Base-by-base conservation (phyloP, 78 protist species). In the Polysphondylium violaceum region DNA sequence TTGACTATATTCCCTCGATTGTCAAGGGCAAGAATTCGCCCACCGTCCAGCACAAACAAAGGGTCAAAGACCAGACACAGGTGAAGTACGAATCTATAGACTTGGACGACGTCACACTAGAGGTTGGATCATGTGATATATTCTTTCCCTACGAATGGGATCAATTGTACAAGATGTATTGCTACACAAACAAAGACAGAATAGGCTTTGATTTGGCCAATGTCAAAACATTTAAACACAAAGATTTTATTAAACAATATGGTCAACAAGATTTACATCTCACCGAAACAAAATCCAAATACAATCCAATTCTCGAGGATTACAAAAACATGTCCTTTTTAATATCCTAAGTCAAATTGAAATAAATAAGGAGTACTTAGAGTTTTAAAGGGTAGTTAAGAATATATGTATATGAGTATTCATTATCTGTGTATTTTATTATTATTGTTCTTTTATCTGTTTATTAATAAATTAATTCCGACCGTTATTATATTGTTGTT, bases 61-160 rank as follows among this genome's bases (percentile, higher is more conserved):
- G n/a, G n/a, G 16, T 65, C 16, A 25, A 2, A 7, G 50, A 19
- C 23, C n/a, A 36, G 8, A 40, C 44, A 23, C 23, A 44, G n/a
- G 25, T 19, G 12, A 27, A 25, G 17, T 83, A 69, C 31, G 73
- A 83, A 58, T 69, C 91, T 0, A 83, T 27, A 21, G 91, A 83
- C 17, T 12, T 35, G 2, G 58, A 33, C 0, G 73, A 83, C 12
- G 40, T 83, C 5, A 53, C 63, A 14, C 44, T 38, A 40, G 64
- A 63, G 21, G 50, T 63, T 0, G 91, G 91, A 7, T 38, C 72
- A 33, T 83, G 79, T 31, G 91, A 83, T 58, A 83, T 83, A 17
- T 83, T 83, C 76, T 83, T 83, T 61, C 91, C 91, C n/a, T 59
- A 74, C 65, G 63, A 83, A 31, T 83, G 77, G 79, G 44, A 71